A percentile compares a stretch with the other conserved stretches of the same genome.
Conservation (phyloP, 495 filamentous ascomycete species). For the Filosporella fistucella region DNA sequence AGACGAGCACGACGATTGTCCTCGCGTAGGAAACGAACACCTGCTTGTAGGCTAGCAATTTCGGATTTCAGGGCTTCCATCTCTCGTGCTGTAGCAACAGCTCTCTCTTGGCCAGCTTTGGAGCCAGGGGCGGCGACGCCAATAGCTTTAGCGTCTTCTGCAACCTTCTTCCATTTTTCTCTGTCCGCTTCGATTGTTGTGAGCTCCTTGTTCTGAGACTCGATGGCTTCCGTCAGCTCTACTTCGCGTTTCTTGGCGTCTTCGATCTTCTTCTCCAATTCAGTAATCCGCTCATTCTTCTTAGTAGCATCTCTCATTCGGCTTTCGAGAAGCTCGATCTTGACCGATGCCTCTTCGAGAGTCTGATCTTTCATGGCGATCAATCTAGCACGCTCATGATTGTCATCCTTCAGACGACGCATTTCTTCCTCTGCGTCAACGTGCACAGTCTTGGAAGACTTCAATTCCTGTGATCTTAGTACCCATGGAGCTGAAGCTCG, state of each 20-base stretch:
- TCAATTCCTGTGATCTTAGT: conserved; percentile 71
- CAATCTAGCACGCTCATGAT: conserved; percentile 57
- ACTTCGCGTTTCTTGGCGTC: conserved; percentile 51
- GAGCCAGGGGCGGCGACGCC: conserved; percentile 39
- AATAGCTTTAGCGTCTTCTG: conserved; percentile 57
- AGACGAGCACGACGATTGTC: conserved; percentile 66
- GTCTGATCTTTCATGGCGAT: conserved; percentile 61
- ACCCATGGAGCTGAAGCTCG: conserved; percentile 74
- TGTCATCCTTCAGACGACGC: conserved; percentile 67
- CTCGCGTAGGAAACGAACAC: conserved; percentile 73
- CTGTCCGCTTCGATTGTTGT: conserved; percentile 48
- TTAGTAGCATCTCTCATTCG: conserved; percentile 75
- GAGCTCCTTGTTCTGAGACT: conserved; percentile 59
- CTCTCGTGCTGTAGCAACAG: conserved; percentile 67
- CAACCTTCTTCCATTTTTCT: conserved; percentile 70
- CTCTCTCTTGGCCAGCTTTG: conserved; percentile 47
- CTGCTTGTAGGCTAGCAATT: conserved; percentile 65
- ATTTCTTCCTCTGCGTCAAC: conserved; percentile 78
- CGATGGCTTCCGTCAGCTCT: conserved; percentile 39
- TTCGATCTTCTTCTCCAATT: conserved; percentile 56
- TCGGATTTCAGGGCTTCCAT: conserved; percentile 68
- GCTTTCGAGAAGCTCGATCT: conserved; percentile 86
- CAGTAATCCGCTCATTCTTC: conserved; percentile 56
- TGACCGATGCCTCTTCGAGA: conserved; percentile 72
- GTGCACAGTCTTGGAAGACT: conserved; percentile 69